Evolutionary conservation across 495 filamentous ascomycete genomes (phyloP).

Genomic region (Tirmania nivea): DNA sequence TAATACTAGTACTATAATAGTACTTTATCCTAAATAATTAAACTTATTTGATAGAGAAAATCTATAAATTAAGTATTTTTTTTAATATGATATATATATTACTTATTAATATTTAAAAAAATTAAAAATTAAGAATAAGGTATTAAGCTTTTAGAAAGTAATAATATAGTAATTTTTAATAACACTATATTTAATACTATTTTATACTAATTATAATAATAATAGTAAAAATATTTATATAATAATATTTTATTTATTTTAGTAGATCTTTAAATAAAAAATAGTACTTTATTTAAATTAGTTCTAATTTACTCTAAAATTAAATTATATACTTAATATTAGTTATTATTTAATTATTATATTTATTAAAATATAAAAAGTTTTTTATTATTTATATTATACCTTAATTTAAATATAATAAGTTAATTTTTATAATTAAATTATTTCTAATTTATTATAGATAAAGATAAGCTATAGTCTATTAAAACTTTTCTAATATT

Average conservation of each 20-base stretch:
- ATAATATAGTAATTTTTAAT: constrained; percentile 6
- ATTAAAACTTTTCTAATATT: background rate
- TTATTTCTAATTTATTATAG: background rate
- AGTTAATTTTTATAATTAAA: background rate
- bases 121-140: constrained; percentile 9
- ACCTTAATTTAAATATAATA: background rate
- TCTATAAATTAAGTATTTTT: constrained; percentile 1
- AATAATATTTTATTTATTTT: constrained; percentile 10
- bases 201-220: constrained; percentile 4
- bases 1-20: background rate
- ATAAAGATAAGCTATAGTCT: background rate
- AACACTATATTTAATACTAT: constrained; percentile 8
- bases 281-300: background rate
- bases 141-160: constrained; percentile 3
- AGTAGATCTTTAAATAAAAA: constrained; percentile 5
- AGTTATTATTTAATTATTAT: background rate
- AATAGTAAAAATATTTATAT: constrained; percentile 5
- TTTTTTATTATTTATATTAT: background rate
- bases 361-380: background rate
- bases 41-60: background rate
- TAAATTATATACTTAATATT: background rate
- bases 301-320: background rate
- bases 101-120: constrained; percentile 3
- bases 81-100: constrained; percentile 2
- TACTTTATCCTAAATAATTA: constrained; percentile 1